Conservation (phyloP, 345 rosid species). For the Gossypium thurberi region DNA sequence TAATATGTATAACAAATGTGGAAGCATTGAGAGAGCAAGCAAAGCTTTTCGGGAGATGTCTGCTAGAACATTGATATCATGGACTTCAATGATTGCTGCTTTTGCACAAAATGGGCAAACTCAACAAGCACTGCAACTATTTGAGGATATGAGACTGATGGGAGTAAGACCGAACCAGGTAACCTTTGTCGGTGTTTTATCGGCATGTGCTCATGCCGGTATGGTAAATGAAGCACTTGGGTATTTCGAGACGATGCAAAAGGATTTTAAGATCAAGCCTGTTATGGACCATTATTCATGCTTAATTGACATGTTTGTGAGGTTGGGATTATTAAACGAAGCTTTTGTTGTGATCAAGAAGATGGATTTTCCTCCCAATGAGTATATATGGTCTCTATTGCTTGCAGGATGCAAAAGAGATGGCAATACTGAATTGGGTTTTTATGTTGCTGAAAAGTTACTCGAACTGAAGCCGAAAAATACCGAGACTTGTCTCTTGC, state of each 20-base stretch:
- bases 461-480: constrained; percentile 37
- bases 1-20: constrained; percentile 55
- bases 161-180: constrained; percentile 49
- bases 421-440: constrained; percentile 33
- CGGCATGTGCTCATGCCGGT: constrained; percentile 47
- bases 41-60: constrained; percentile 49
- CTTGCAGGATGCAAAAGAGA: constrained; percentile 41
- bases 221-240: constrained; percentile 46
- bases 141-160: constrained; percentile 51
- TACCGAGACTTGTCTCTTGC: constrained; percentile 23
- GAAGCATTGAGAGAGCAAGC: constrained; percentile 39
- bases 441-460: constrained; percentile 41
- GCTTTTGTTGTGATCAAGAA: constrained; percentile 41
- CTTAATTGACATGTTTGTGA: constrained; percentile 43
- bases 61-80: constrained; percentile 42
- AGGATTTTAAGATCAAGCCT: constrained; percentile 37
- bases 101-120: constrained; percentile 38
- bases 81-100: constrained; percentile 54
- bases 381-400: constrained; percentile 34
- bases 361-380: constrained; percentile 37
- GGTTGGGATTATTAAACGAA: constrained; percentile 36
- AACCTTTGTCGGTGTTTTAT: constrained; percentile 52
- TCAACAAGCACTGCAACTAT: constrained; percentile 44
- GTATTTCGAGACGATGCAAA: constrained; percentile 46
- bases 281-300: constrained; percentile 44